These are phyloP conservation scores for Carex arenaria DNA, from an alignment of 202 grass and related monocot species.

Conservation along the genomic window DNA sequence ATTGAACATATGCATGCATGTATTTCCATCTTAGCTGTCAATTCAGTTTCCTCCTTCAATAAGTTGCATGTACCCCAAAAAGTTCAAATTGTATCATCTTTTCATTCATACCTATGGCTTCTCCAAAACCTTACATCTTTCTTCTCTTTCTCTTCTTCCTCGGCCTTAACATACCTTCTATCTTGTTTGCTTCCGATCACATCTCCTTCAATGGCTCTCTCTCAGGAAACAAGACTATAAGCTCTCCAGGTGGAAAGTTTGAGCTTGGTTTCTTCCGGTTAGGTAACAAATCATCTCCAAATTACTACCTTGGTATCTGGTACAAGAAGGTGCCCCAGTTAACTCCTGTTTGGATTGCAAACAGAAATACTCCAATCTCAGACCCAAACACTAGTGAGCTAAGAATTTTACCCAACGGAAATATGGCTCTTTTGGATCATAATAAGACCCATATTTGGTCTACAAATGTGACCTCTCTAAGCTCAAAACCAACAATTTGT, in stretches of 20 bases:
- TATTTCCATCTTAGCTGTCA: no score
- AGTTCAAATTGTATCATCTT: no score
- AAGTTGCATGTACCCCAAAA: no score
- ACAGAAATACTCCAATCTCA: constrained; percentile 29
- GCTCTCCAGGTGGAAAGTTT: background rate
- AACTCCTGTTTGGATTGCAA: constrained; percentile 33
- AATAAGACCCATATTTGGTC: constrained; percentile 23
- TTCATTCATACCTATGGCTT: background rate
- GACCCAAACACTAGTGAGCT: constrained; percentile 23
- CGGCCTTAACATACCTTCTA: background rate
- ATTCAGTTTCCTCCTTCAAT: no score
- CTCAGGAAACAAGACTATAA: background rate
- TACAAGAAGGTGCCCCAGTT: constrained; percentile 24
- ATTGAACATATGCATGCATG: no score
- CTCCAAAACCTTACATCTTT: background rate
- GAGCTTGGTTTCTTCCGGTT: background rate
- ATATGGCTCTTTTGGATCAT: constrained; percentile 15
- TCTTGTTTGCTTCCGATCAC: background rate
- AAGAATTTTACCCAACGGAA: constrained; percentile 18
- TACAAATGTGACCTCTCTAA: background rate
- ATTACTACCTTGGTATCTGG: constrained; percentile 41
- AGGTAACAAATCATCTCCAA: background rate
- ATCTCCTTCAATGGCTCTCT: background rate
- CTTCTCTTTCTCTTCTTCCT: background rate
- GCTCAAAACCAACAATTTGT: background rate